Evolutionary conservation across 306 rosid genomes (phyloP).

Genomic region (Fragaria ananassa): DNA sequence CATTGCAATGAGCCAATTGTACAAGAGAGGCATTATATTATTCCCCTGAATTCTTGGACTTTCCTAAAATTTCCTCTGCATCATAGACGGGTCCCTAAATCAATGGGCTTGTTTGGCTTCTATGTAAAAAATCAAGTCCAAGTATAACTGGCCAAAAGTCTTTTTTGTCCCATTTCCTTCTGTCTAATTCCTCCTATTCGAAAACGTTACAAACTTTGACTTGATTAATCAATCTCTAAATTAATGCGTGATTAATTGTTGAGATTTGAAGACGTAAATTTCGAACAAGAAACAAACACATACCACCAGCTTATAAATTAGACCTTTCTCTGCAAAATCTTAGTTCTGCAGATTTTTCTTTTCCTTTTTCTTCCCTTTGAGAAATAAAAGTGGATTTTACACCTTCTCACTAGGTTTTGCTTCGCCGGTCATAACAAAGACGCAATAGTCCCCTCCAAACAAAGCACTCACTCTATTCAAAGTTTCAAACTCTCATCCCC

Average conservation of each 20-base stretch:
- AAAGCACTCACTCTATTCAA: conserved; percentile 2
- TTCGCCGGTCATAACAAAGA: conserved; percentile 20
- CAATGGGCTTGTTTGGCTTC: conserved; percentile 35
- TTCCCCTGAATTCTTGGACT: neutral
- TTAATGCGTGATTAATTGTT: neutral
- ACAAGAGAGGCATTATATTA: neutral
- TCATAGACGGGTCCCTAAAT: conserved; percentile 32
- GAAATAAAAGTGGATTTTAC: conserved; percentile 19
- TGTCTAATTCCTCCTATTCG: neutral
- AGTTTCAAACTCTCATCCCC: neutral
- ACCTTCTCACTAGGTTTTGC: conserved; percentile 13
- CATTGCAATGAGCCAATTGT: conserved; percentile 14
- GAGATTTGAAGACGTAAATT: neutral
- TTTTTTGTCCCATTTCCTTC: conserved; percentile 23
- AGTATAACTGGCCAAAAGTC: conserved; percentile 26
- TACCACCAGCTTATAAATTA: neutral
- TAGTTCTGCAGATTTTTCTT: conserved; percentile 16
- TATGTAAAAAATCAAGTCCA: conserved; percentile 26
- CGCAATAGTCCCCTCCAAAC: conserved; percentile 16
- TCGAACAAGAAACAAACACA: neutral
- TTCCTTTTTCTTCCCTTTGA: neutral
- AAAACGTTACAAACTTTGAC: conserved; percentile 12
- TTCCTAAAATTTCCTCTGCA: conserved; percentile 5
- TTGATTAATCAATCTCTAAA: neutral
- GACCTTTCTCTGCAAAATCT: conserved; percentile 21